phyloP scores from a whole-genome alignment of 345 rosid genomes.

The Linum usitatissimum region DNA sequence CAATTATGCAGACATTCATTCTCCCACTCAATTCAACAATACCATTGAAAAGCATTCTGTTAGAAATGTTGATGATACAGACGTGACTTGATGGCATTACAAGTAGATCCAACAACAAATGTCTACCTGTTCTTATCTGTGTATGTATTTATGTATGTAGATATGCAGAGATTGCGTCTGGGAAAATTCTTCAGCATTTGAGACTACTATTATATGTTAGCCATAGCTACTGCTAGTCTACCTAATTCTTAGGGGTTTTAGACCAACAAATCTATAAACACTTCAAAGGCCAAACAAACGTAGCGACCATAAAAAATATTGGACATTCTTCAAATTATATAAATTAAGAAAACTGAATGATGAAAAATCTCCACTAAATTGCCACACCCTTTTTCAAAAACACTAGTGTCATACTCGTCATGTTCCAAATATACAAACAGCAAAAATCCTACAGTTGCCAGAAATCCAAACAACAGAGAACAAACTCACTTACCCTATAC shows the following conservation, averaged over 20 bases:
- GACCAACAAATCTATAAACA: not conserved
- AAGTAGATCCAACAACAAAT: not conserved
- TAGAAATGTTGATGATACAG: not conserved
- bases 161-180: not conserved
- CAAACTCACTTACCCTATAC: conserved; percentile 36
- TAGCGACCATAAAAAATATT: not conserved
- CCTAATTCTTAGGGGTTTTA: not conserved
- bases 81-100: not conserved
- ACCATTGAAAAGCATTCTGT: not conserved
- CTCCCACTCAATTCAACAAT: not conserved
- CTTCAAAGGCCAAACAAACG: not conserved
- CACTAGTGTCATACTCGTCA: not conserved
- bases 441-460: not conserved
- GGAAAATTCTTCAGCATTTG: not conserved
- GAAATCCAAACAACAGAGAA: not conserved
- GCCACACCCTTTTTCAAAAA: conserved; percentile 1
- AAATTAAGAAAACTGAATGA: no score
- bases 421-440: not conserved
- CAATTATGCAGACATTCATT: not conserved
- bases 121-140: not conserved
- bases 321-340: no score
- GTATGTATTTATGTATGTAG: not conserved
- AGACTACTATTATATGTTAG: not conserved
- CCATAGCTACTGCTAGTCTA: no score
- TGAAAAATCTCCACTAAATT: not conserved